Evolutionary conservation across 2,329 filamentous ascomycete species (phyloP), one percentile per base, ranked within the genome.

Genomic region (Penicillium occitanis): DNA sequence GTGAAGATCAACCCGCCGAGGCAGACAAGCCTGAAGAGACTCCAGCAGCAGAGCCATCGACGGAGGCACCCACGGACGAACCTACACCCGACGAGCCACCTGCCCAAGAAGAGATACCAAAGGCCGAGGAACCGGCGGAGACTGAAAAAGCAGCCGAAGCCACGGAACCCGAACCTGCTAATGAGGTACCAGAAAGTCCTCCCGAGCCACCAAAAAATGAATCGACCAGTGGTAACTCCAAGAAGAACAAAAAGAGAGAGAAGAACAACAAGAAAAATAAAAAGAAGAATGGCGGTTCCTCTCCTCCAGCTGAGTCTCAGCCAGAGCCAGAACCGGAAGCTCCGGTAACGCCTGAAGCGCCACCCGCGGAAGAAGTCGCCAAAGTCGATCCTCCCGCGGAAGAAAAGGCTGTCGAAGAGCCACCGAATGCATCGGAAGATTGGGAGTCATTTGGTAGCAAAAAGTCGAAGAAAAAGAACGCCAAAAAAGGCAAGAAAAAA

Each of bases 331-430:
- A 66, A 14, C 14, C 55, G 28, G 67, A 66, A 65, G 65, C 66
- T 25, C 35, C 60, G 10, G 58, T 67, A 55, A 42, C 69, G 63
- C 64, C 67, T 64, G 69, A 71, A 63, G 70, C 71, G 57, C 65
- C 70, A 28, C 61, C 71, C 53, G 58, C 63, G n/a, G 68, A 68
- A 64, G 68, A 28, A 33, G 28, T 14, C 8, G 33, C 10, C 19
- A 19, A 30, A 28, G 19, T 46, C 2, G 37, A 64, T 25, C 1
- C 28, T 30, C 5, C 19, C 13, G 44, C 5, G 66, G 25, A 64
- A 66, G 68, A 68, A 69, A 50, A 66, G 60, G 30, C 50, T 42
- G 69, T 57, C 61, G 70, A 59, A 35, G 69, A 67, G 53, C 58
- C 66, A 14, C 8, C 22, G 2, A 53, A 62, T 28, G 4, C 40